phyloP scores from a whole-genome alignment of 2,329 filamentous ascomycete species.

The Pyrenophora seminiperda region DNA sequence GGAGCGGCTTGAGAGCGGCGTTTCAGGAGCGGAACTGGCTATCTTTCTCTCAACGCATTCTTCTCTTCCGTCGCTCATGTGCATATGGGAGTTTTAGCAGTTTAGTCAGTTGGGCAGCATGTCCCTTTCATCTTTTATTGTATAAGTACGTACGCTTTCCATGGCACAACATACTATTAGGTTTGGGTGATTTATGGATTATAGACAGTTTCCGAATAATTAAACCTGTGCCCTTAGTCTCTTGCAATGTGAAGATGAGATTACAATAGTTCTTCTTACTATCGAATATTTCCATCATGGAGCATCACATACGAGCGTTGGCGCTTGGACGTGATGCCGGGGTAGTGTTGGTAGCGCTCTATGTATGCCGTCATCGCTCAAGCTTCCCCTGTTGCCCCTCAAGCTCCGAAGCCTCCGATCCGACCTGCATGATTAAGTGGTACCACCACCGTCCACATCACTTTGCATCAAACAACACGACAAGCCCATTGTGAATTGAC shows the following conservation, averaged over 20 bases:
- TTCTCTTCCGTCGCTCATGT: conserved; percentile 11
- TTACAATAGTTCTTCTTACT: no score
- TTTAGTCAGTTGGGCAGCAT: conserved; percentile 4
- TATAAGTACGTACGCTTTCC: conserved; percentile 20
- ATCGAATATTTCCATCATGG: not conserved
- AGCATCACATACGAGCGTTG: conserved; percentile 10
- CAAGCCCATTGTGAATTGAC: conserved; percentile 21
- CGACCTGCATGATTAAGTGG: not conserved
- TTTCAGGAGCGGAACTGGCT: conserved; percentile 7
- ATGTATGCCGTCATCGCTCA: conserved; percentile 38
- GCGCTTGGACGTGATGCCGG: conserved; percentile 15
- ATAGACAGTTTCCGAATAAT: conserved; percentile 17
- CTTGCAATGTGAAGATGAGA: no score
- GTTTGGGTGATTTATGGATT: conserved; percentile 4
- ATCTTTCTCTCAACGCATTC: conserved; percentile 6
- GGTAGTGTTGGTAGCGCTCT: no score
- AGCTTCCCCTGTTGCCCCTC: conserved; percentile 29
- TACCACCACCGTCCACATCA: conserved; percentile 7
- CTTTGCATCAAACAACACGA: conserved; percentile 43
- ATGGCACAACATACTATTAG: conserved; percentile 7
- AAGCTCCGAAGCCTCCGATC: conserved; percentile 15
- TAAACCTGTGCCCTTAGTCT: not conserved
- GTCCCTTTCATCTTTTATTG: conserved; percentile 13
- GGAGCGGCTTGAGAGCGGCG: conserved; percentile 7
- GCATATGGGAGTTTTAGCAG: conserved; percentile 17